Conservation (phyloP, 179 eudicot species). For the Pouteria campechiana region DNA sequence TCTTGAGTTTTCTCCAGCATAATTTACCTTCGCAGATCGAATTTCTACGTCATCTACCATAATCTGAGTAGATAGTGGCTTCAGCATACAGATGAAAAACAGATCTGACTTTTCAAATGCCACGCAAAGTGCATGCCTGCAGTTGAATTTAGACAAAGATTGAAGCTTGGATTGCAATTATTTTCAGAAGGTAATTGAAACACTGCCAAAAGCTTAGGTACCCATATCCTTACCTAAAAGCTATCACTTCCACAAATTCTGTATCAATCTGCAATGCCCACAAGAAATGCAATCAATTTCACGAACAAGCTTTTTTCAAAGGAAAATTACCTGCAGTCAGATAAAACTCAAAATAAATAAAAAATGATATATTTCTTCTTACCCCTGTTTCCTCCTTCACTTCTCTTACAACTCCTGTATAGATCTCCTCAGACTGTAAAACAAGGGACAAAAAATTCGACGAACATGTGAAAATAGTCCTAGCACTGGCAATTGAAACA, state of each 20-base stretch:
- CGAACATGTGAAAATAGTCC: too few species aligned
- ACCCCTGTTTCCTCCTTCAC: slow-evolving; percentile 96
- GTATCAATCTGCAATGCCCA: slow-evolving; percentile 68
- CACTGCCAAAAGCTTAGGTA: background rate
- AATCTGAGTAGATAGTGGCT: slow-evolving; percentile 57
- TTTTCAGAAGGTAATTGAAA: background rate
- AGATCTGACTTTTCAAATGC: slow-evolving; percentile 84
- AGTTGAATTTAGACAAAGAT: background rate
- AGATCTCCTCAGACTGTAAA: slow-evolving; percentile 69
- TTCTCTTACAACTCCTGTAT: slow-evolving; percentile 79
- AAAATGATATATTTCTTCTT: slow-evolving; percentile 6
- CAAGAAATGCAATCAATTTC: background rate
- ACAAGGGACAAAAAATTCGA: too few species aligned
- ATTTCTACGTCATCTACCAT: slow-evolving; percentile 62
- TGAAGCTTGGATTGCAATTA: background rate
- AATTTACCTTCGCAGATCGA: slow-evolving; percentile 69
- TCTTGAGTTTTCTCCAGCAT: too few species aligned
- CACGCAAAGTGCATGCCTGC: slow-evolving; percentile 83
- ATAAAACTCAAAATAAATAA: background rate
- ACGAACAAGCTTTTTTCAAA: background rate
- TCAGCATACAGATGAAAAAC: slow-evolving; percentile 78
- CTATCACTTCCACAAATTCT: slow-evolving; percentile 73
- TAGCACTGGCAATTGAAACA: background rate
- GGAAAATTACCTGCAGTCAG: too few species aligned
- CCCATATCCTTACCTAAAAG: slow-evolving; percentile 47